These are phyloP conservation scores for Ceriops zippeliana DNA, from an alignment of 345 rosid genomes.

Conservation along the genomic window DNA sequence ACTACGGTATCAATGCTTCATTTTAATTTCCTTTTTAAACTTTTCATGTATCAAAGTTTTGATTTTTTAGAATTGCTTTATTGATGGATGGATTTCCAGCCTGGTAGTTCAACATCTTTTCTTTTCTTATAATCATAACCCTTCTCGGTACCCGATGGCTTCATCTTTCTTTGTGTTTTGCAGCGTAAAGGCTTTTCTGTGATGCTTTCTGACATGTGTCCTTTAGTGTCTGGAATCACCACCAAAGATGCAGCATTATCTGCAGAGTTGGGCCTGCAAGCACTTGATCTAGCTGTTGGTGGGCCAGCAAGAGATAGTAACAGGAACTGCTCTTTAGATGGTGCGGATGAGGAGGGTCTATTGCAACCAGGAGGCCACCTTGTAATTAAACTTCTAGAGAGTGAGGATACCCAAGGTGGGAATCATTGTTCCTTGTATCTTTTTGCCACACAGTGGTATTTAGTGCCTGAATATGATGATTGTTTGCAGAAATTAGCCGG, in stretches of 20 bases:
- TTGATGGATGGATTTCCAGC: too few relatives aligned
- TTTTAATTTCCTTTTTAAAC: not conserved
- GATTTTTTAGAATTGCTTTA: too few relatives aligned
- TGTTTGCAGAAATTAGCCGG: slow-evolving; percentile 54
- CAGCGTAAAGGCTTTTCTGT: slow-evolving; percentile 79
- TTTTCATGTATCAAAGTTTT: not conserved
- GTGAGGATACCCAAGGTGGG: slow-evolving; percentile 78
- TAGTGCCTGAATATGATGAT: not conserved
- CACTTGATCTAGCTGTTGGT: slow-evolving; percentile 81
- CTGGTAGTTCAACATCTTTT: not conserved
- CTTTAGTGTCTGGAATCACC: slow-evolving; percentile 76
- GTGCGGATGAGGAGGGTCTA: slow-evolving; percentile 43
- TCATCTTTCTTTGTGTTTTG: slow-evolving; percentile 19
- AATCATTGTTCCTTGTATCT: not conserved
- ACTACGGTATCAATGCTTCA: not conserved
- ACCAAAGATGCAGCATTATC: slow-evolving; percentile 81
- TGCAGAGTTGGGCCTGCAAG: slow-evolving; percentile 80
- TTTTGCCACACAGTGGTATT: not conserved
- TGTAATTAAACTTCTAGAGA: slow-evolving; percentile 84
- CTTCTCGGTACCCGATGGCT: not conserved
- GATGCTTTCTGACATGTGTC: slow-evolving; percentile 90
- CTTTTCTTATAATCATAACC: not conserved
- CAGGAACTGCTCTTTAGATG: slow-evolving; percentile 9
- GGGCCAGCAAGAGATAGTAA: slow-evolving; percentile 33
- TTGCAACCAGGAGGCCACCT: slow-evolving; percentile 72